phyloP scores from a whole-genome alignment of 306 rosid species.

The Dalbergia cochinchinensis region DNA sequence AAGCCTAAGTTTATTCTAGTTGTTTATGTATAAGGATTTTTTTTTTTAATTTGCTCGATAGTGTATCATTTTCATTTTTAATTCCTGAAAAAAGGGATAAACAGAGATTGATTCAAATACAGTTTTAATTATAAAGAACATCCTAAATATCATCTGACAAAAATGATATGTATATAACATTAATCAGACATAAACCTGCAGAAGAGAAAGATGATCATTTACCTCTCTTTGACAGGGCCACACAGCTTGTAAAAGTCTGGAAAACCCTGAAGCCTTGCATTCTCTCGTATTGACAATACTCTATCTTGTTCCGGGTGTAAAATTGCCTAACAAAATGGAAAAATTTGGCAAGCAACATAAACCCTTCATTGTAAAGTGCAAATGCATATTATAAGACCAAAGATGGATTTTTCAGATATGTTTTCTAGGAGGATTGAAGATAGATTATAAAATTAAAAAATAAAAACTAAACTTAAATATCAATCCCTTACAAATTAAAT shows the following conservation, averaged over 20 bases:
- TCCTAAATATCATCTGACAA: neutral
- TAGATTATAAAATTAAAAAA: neutral
- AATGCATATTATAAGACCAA: neutral
- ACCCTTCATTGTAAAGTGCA: neutral
- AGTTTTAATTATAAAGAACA: neutral
- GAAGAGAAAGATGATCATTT: neutral
- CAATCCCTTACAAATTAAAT: neutral
- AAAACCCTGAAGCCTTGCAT: constrained; percentile 96
- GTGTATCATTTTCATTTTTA: no score
- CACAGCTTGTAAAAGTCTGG: constrained; percentile 77
- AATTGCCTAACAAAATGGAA: constrained; percentile 53
- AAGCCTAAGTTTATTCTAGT: no score
- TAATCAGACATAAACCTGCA: neutral
- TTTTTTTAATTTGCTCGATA: no score
- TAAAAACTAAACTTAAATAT: neutral
- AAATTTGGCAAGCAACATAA: neutral
- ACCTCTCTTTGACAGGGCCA: constrained; percentile 87
- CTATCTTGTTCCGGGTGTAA: constrained; percentile 89
- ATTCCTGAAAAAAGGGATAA: no score
- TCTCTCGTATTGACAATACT: constrained; percentile 75
- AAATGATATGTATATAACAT: neutral
- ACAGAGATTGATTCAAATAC: no score
- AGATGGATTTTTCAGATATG: neutral
- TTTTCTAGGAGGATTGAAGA: neutral
- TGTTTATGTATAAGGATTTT: no score